Base-by-base conservation (phyloP, 805 yeast species). In the Myxozyma geophila region DNA sequence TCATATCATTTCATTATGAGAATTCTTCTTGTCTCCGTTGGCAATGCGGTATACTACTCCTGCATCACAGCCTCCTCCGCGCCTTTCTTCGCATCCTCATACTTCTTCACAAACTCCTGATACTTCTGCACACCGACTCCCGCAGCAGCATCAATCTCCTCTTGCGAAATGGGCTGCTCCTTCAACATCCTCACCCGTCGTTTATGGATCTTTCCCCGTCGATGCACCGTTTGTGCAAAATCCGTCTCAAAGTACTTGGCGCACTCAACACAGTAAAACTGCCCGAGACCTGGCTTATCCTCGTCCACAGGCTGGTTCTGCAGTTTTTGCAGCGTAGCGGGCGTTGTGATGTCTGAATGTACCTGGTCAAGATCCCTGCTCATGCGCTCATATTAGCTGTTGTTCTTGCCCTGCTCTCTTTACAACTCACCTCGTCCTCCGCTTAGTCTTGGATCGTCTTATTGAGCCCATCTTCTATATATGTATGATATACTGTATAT, bases 191-290 rank as follows among this genome's bases (percentile, higher is more conserved):
- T 89, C 33, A 89, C 88, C 74, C 73, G 82, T 76, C 98, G 84
- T 75, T 89, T 92, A 77, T 95, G 99, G 7, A 86, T 82, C 73
- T 92, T 92, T 3, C 88, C 81, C 70, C 85, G 84, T 67, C 82
- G 77, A 78, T 95, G 99, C 13, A 87, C 81, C 64, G 84, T 85
- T 60, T 90, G 80, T 7, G 96, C 88, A 39, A 77, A 75, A 51
- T 88, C 91, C 62, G 87, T 86, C 74, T 92, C 97, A 73, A 86
- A 91, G 76, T 95, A 91, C 74, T 88, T 89, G 54, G 96, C 96
- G 81, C 99, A 95, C 68, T 92, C 96, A 59, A 95, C 82, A 77
- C 98, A 95, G 76, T 90, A 95, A 76, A 85, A 88, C 77, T 95
- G 98, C 15, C 97, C 99, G 69, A 95, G 78, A 1, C 99, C 99